A percentile compares a stretch with the other conserved stretches of the same genome.
phyloP scores from a whole-genome alignment of 2,329 filamentous ascomycete genomes.

The Trichoderma hamatum region DNA sequence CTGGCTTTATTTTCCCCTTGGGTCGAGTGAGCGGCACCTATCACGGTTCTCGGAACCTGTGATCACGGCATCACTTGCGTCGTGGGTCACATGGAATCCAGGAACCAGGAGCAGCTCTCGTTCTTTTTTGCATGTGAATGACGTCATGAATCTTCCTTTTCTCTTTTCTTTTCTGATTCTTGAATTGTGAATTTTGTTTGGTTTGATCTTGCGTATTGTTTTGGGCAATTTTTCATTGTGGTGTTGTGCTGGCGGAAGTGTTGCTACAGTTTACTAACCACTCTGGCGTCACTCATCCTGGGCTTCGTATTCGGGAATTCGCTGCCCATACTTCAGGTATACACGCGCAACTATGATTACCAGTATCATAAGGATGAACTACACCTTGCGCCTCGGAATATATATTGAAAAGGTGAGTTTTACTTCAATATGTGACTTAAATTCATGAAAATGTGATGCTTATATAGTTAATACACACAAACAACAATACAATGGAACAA shows the following conservation, averaged over 20 bases:
- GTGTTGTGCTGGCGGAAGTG: not conserved
- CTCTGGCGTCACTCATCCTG: not conserved
- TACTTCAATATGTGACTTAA: not conserved
- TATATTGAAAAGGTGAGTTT: not conserved
- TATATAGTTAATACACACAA: not conserved
- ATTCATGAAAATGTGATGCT: not conserved
- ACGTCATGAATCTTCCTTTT: not conserved
- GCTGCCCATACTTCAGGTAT: not conserved
- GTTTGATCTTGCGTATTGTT: not conserved
- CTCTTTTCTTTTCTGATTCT: not conserved
- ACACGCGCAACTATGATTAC: not conserved
- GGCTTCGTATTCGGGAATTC: not conserved
- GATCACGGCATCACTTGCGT: conserved; percentile 17
- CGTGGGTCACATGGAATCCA: conserved; percentile 21
- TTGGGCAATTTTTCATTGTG: not conserved
- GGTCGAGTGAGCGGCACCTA: conserved; percentile 14
- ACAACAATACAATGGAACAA: not conserved
- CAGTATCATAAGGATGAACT: not conserved
- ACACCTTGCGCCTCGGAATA: not conserved
- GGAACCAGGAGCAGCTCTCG: conserved; percentile 1
- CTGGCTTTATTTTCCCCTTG: not conserved
- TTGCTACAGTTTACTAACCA: not conserved
- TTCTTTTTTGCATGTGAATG: conserved; percentile 2
- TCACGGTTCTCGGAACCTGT: conserved; percentile 24
- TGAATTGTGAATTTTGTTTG: not conserved